Percentiles rank a stretch among this genome's conserved stretches.
Conservation (phyloP, 164 flowering plant species). For the Aristolochia contorta region DNA sequence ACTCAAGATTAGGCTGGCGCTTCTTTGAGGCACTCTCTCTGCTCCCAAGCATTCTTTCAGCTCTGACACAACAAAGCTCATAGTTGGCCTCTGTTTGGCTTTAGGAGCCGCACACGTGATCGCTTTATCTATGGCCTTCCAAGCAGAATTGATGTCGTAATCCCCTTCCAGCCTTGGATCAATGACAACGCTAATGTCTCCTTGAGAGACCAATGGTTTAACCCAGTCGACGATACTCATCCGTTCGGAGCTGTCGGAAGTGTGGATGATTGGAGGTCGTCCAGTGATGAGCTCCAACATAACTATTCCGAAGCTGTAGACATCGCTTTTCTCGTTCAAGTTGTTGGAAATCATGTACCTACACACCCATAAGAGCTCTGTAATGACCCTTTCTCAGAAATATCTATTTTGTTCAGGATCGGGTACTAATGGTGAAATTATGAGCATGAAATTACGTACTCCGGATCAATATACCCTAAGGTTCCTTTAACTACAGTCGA, state of each 20-base stretch:
- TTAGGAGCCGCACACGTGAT: conserved; percentile 26
- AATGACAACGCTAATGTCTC: conserved; percentile 25
- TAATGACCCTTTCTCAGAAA: too few relatives aligned
- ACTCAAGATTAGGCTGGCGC: neutral
- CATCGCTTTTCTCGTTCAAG: conserved; percentile 45
- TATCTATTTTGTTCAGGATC: neutral
- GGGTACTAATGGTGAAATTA: conserved; percentile 5
- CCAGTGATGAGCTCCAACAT: conserved; percentile 42
- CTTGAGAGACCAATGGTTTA: conserved; percentile 16
- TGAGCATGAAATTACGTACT: conserved; percentile 32
- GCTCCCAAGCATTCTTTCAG: neutral
- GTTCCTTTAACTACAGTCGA: conserved; percentile 26
- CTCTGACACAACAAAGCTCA: conserved; percentile 19
- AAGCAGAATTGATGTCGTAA: conserved; percentile 23
- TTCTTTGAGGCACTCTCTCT: neutral
- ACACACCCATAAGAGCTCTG: conserved; percentile 11
- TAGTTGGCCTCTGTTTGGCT: conserved; percentile 26
- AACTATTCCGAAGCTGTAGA: conserved; percentile 44
- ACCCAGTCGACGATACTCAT: conserved; percentile 29
- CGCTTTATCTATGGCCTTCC: conserved; percentile 42
- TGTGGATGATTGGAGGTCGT: conserved; percentile 16
- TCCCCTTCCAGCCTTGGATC: conserved; percentile 32
- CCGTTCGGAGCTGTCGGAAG: conserved; percentile 1
- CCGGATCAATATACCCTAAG: conserved; percentile 51
- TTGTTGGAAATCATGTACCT: conserved; percentile 22